Evolutionary conservation across 2,329 filamentous ascomycete genomes (phyloP), one percentile per base, ranked within the genome.

Genomic region (Teratosphaeria viscida): DNA sequence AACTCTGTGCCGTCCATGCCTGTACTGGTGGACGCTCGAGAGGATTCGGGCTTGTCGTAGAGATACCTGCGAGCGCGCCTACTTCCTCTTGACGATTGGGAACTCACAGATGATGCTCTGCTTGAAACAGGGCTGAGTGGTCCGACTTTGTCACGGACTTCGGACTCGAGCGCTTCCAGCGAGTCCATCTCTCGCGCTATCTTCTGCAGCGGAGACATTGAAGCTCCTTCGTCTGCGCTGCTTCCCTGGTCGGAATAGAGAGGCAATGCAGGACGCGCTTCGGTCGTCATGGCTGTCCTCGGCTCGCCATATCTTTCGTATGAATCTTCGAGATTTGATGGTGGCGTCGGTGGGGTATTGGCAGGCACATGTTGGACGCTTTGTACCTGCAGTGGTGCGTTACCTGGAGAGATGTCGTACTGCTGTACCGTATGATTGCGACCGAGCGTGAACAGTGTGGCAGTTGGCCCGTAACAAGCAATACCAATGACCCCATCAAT

Each of bases 351-450:
- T 34, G 90, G 89, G 14, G 91, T 81, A 32, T 88, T 80, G 62
- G 88, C 85, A 26, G 90, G 89, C 35, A 87, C 83, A 72, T 96
- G 92, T 68, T 96, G 92, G 12, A 94, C 87, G 70, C 91, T 92
- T 62, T 87, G 86, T 32, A 96, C 89, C 78, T 96, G 84, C 70
- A 85, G 78, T 12, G 89, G 83, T 7, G 87, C 85, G 26, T 72
- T 71, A 52, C 65, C 74, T 8, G 89, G 89, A 68, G 95, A 95
- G 52, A 97, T 80, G 71, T 97, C 92, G 71, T 95, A 97, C 72
- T 99, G 94, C 73, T 97, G 92, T 2, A 95, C 87, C 2, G 90
- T 94, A 70, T 92, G 87, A 66, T 92, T 90, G 49, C 87, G 85
- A 1, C 92, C 90, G 19, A 97, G 78, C 0, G 92, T 96, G 75